Evolutionary conservation across 2,329 filamentous ascomycete species (phyloP), one percentile per base, ranked within the genome.

Genomic region (Cephalotrichum gorgonifer): DNA sequence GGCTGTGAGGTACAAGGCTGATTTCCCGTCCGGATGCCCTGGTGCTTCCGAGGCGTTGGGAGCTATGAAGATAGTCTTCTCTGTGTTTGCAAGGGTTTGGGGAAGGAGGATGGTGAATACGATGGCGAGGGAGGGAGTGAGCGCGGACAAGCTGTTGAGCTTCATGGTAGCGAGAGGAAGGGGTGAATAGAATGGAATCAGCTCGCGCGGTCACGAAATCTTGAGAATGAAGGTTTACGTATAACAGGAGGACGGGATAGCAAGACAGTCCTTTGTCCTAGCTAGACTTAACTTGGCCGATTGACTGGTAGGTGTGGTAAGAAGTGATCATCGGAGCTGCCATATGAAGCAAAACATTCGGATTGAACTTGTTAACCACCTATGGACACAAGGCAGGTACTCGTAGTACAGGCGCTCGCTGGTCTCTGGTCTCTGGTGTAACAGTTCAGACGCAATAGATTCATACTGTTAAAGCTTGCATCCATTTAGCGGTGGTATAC

Each of bases 31-130:
- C 9, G 55, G 51, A 17, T 42, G 73, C 46, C 70, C 63, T 48
- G 74, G 64, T 31, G 83, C 77, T 43, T 86, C 65, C 49, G 72
- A 64, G 28, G 72, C 64, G 28, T 69, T 61, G 11, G 90, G 89
- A 22, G 79, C 88, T 31, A 85, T 71, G 69, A 98, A 97, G 59
- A 97, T 88, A 57, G 79, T 74, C 68, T 98, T 98, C 64, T 97
- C 93, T 49, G 86, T 85, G 64, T 98, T 97, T 63, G 85, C 88
- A 22, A 55, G 30, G 30, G 50, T 57, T 12, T 53, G 14, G 17
- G 54, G 15, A 38, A 53, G 22, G 12, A 49, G 28, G 12, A 49
- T 28, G 42, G 56, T n/a, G 33, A 62, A 31, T n/a, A 57, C 12
- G 12, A 51, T 38, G 5, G 56, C 12, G 14, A 49, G 38, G 14